Evolutionary conservation across 495 filamentous ascomycete species (phyloP).

Genomic region (Penicillium lividum): DNA sequence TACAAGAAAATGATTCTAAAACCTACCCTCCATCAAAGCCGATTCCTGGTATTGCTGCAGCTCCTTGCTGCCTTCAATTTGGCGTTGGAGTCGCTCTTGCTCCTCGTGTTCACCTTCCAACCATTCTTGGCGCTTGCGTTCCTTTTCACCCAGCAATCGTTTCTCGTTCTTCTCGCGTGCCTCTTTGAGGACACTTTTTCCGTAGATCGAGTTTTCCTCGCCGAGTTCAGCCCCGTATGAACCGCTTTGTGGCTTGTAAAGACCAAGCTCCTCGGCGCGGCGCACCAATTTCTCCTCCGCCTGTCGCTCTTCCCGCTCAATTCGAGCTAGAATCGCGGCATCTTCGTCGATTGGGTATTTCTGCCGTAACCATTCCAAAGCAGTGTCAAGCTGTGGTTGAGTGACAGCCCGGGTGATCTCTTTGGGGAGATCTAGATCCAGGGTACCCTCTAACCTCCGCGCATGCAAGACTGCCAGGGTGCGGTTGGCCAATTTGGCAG

Average conservation of each 20-base stretch:
- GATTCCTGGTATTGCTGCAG: slow-evolving; percentile 49
- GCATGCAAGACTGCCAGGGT: slow-evolving; percentile 70
- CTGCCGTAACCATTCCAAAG: slow-evolving; percentile 66
- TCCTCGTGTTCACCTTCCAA: slow-evolving; percentile 44
- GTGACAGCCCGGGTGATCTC: slow-evolving; percentile 45
- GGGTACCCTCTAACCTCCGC: slow-evolving; percentile 71
- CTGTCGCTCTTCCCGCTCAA: slow-evolving; percentile 57
- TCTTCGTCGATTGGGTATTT: slow-evolving; percentile 77
- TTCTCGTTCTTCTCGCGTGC: slow-evolving; percentile 50
- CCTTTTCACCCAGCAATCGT: slow-evolving; percentile 47
- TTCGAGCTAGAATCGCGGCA: slow-evolving; percentile 57
- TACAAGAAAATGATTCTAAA: background rate
- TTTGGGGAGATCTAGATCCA: slow-evolving; percentile 54
- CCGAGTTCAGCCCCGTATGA: slow-evolving; percentile 45
- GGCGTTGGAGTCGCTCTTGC: slow-evolving; percentile 39
- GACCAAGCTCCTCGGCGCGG: slow-evolving; percentile 43
- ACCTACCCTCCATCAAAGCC: slow-evolving; percentile 39
- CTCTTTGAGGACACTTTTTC: slow-evolving; percentile 51
- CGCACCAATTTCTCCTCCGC: slow-evolving; percentile 45
- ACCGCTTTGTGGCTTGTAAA: slow-evolving; percentile 55
- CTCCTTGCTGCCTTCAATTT: slow-evolving; percentile 47
- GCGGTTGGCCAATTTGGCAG: slow-evolving; percentile 57
- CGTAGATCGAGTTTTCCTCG: slow-evolving; percentile 41
- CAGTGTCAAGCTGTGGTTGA: slow-evolving; percentile 44
- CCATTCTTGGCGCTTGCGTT: slow-evolving; percentile 48